Evolutionary conservation across 2,329 filamentous ascomycete genomes (phyloP).

Genomic region (Cladosporium sphaerospermum): DNA sequence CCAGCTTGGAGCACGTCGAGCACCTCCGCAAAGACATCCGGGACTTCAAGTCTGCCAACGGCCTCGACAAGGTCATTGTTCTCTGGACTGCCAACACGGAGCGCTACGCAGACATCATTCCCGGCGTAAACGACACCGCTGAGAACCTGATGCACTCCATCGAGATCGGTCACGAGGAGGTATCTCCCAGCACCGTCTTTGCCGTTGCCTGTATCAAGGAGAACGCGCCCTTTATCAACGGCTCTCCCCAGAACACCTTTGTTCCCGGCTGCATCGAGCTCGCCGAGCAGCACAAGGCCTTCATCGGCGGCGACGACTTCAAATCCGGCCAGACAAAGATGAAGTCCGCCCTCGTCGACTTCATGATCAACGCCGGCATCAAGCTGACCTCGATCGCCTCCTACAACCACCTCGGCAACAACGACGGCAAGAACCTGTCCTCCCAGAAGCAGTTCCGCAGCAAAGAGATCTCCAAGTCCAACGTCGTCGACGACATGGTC

Average conservation of each 20-base stretch:
- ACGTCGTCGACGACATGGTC: constrained; percentile 99
- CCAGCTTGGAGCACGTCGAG: constrained; percentile 81
- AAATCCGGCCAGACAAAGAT: constrained; percentile 99
- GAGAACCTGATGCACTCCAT: constrained; percentile 89
- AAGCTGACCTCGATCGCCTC: constrained; percentile 97
- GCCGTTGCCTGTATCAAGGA: constrained; percentile 92
- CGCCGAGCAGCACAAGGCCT: constrained; percentile 77
- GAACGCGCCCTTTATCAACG: constrained; percentile 91
- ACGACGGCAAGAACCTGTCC: constrained; percentile 97
- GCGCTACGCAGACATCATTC: constrained; percentile 81
- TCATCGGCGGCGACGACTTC: constrained; percentile 98
- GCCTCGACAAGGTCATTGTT: constrained; percentile 90
- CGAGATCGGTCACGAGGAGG: constrained; percentile 76
- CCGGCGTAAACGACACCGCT: constrained; percentile 91
- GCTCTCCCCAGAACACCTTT: constrained; percentile 98
- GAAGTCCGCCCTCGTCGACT: constrained; percentile 98
- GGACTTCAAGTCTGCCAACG: constrained; percentile 81
- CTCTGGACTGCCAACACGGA: constrained; percentile 99
- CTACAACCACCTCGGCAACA: constrained; percentile 99
- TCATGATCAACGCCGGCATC: constrained; percentile 97
- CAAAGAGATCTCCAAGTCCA: constrained; percentile 99
- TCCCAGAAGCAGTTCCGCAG: constrained; percentile 98
- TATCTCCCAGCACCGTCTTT: constrained; percentile 94
- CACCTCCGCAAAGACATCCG: constrained; percentile 88
- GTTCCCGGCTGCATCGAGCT: constrained; percentile 87